Conservation (phyloP, 768 basidiomycete species). For the Ramaria sp. region DNA sequence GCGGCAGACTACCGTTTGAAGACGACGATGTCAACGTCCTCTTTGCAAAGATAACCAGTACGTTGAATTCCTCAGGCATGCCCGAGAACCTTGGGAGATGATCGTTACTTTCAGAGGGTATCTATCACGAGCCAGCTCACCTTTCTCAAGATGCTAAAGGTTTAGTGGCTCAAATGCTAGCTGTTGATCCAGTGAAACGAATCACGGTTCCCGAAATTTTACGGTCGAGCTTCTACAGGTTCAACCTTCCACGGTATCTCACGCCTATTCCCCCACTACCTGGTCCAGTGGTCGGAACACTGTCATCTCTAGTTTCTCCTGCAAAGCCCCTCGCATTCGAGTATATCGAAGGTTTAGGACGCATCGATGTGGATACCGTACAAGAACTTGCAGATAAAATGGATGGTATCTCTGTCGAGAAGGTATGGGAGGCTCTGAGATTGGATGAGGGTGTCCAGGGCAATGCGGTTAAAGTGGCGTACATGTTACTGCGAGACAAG, state of each 20-base stretch:
- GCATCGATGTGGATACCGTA: slow-evolving; percentile 86
- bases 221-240: slow-evolving; percentile 81
- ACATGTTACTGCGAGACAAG: slow-evolving; percentile 87
- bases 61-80: slow-evolving; percentile 17
- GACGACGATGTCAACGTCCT: slow-evolving; percentile 90
- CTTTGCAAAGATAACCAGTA: slow-evolving; percentile 90
- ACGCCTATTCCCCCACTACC: slow-evolving; percentile 68
- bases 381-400: slow-evolving; percentile 69
- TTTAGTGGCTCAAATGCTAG: slow-evolving; percentile 83
- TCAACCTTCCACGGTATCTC: slow-evolving; percentile 83
- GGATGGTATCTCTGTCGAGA: slow-evolving; percentile 65
- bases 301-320: slow-evolving; percentile 62
- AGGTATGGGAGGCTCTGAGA: slow-evolving; percentile 79
- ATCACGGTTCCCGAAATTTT: slow-evolving; percentile 93
- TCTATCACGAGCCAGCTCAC: slow-evolving; percentile 75
- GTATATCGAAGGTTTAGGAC: slow-evolving; percentile 84
- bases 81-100: neutral
- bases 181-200: slow-evolving; percentile 88
- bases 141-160: slow-evolving; percentile 67
- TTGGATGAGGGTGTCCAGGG: slow-evolving; percentile 78
- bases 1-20: slow-evolving; percentile 91
- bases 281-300: slow-evolving; percentile 64
- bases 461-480: slow-evolving; percentile 94
- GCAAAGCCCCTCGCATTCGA: slow-evolving; percentile 59
- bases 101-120: slow-evolving; percentile 49